Evolutionary conservation across 2,329 filamentous ascomycete genomes (phyloP), one percentile per base, ranked within the genome.

Genomic region (Trichoderma sp.): DNA sequence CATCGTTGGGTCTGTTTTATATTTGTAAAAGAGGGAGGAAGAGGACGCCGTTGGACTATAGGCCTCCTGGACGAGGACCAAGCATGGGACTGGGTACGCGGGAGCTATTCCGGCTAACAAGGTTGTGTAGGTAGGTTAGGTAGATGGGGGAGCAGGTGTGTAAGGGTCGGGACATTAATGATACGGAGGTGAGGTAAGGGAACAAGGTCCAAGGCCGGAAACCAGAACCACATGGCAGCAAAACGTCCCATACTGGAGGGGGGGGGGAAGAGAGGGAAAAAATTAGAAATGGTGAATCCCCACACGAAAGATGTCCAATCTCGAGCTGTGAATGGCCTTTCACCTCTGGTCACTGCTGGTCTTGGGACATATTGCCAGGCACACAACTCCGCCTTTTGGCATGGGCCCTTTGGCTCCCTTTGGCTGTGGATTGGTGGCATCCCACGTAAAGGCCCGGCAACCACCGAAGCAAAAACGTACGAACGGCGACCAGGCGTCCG

Each of bases 221-320:
- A 43, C 13, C 59, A 70, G 59, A 67, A 64, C 30, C 58, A 70
- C 68, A 70, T 70, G 58, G 68, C 68, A 70, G 59, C 59, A 59
- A 64, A n/a, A 17, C 23, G 13, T 53, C 15, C 71, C 59, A 66
- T 72, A 43, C 43, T 55, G 36, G 66, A 66, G 28, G 47, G 53
- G 30, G 53, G 30, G 43, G 47, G 32, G 1, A 7, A 26, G 20
- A 23, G 20, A 30, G 20, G 15, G 20, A 43, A 12, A 43, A 63
- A 47, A 30, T 17, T 34, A 28, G 53, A 59, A 57, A 34, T 34
- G 58, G n/a, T 50, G 15, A 53, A 62, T 72, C 71, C 43, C 71
- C 66, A 72, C 71, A 66, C 11, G 68, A 59, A 26, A 61, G 39
- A 65, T 64, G 61, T 61, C 66, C 71, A 72, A 62, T 70, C 53